These are phyloP conservation scores for Aegilops speltoides DNA, from an alignment of 176 grass and related monocot genomes.

Conservation along the genomic window DNA sequence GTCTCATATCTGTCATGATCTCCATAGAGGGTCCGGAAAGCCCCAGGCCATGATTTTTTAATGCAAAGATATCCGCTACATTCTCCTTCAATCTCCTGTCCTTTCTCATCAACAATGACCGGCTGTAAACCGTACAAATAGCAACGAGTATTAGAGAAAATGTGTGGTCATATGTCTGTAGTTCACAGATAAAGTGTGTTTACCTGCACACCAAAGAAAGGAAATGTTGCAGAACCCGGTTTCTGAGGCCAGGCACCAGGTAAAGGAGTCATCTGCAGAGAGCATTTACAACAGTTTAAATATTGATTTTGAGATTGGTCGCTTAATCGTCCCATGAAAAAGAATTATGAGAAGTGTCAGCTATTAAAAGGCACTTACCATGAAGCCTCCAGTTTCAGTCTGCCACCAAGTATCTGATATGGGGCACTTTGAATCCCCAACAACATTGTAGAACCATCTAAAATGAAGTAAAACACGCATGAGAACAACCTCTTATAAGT, in stretches of 20 bases:
- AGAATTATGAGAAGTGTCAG: conserved; percentile 12
- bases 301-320: neutral
- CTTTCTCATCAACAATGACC: conserved; percentile 84
- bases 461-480: conserved; percentile 32
- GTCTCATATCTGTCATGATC: conserved; percentile 92
- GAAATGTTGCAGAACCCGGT: conserved; percentile 80
- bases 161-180: neutral
- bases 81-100: conserved; percentile 76
- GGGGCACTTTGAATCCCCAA: conserved; percentile 80
- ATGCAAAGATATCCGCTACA: conserved; percentile 93
- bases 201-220: conserved; percentile 94
- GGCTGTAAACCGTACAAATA: conserved; percentile 37
- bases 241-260: conserved; percentile 85
- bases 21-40: conserved; percentile 77
- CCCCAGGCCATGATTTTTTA: conserved; percentile 83
- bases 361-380: conserved; percentile 49
- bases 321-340: conserved; percentile 1
- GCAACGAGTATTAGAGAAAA: neutral
- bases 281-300: conserved; percentile 27
- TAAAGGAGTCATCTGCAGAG: conserved; percentile 68
- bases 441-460: conserved; percentile 97
- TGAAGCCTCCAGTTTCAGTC: conserved; percentile 96
- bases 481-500: conserved; percentile 11
- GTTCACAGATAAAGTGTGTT: conserved; percentile 18
- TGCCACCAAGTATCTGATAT: conserved; percentile 99